A percentile compares a stretch with the other conserved stretches of the same genome.
Evolutionary conservation across 1,139 yeast species (phyloP).

Genomic region (Chernovozyma aurita): DNA sequence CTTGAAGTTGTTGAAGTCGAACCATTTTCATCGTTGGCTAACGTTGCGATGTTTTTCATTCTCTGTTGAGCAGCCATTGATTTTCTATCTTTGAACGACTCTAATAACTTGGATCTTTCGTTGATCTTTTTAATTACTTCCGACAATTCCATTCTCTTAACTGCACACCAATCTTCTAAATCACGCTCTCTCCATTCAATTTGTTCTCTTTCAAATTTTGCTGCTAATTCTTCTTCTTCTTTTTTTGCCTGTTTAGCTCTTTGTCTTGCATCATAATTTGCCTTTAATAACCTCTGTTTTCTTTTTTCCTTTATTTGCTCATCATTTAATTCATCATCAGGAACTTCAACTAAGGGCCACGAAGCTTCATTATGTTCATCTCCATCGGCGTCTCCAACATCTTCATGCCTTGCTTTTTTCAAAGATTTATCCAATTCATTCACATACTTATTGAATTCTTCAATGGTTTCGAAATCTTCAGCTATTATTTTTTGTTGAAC

Average conservation of each 20-base stretch:
- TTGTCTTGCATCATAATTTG: slow-evolving; percentile 83
- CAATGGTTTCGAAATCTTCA: slow-evolving; percentile 76
- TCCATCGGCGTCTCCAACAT: slow-evolving; percentile 48
- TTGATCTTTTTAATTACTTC: slow-evolving; percentile 53
- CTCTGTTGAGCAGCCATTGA: slow-evolving; percentile 89
- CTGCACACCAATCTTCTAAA: slow-evolving; percentile 73
- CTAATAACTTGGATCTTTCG: slow-evolving; percentile 66
- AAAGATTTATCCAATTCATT: slow-evolving; percentile 64
- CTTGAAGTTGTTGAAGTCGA: slow-evolving; percentile 34
- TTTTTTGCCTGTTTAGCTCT: slow-evolving; percentile 75
- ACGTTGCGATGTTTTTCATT: slow-evolving; percentile 85
- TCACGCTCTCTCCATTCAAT: slow-evolving; percentile 74
- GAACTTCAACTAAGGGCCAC: slow-evolving; percentile 78
- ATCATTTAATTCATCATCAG: slow-evolving; percentile 77
- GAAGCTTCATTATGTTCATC: slow-evolving; percentile 48
- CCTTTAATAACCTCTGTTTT: slow-evolving; percentile 75
- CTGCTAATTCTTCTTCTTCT: slow-evolving; percentile 48
- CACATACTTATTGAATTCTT: slow-evolving; percentile 67
- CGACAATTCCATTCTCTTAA: slow-evolving; percentile 60
- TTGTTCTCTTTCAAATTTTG: slow-evolving; percentile 56
- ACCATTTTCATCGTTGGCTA: slow-evolving; percentile 69
- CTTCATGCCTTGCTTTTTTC: slow-evolving; percentile 63
- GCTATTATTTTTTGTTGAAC: slow-evolving; percentile 48
- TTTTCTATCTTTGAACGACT: slow-evolving; percentile 81
- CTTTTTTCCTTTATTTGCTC: slow-evolving; percentile 86